Base-by-base conservation (phyloP, 225 moss, liverwort and hornwort genomes). In the Rhytidiadelphus loreus region DNA sequence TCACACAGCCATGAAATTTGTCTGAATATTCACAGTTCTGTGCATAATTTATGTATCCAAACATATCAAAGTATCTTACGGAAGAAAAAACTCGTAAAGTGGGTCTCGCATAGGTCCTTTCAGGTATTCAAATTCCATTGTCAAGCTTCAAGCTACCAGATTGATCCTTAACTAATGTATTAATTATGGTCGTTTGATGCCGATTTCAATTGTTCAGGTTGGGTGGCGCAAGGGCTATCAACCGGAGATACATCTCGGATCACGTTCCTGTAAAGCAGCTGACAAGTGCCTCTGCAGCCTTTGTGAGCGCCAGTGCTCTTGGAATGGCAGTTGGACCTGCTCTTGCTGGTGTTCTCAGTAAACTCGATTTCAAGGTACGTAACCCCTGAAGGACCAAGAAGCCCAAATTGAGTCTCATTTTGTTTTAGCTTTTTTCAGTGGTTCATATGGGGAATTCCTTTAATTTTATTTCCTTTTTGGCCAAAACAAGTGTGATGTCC, bases 291-390 rank as follows among this genome's bases (percentile, higher is more conserved):
- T 98, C 98, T 71, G 97, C 97, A 57, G 98, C 96, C 32, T 98
- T 98, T 66, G 98, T 98, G 65, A 98, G 98, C 86, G 98, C 97
- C 17, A 97, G 98, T 90, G 98, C 98, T 89, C 86, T 98, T 64
- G 98, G 98, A 71, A 98, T 98, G 98, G 98, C 98, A 89, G 95
- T 93, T 85, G 98, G 98, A 53, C 98, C 98, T 88, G 98, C 94
- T 55, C 91, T 96, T 83, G 97, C 98, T 73, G 98, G 98, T 57
- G 63, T 93, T 37, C 92, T 98, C 28, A 94, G 92, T 73, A 90
- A 88, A 86, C 50, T 94, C 48, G 43, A 94, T 78, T 94, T 93
- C 56, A 87, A 94, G 92, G 94, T 94, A 85, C 35, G 24, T 58
- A 8, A 24, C 32, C 30, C 6, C 11, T 46, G 60, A 74, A 61